Evolutionary conservation across 2,329 filamentous ascomycete species (phyloP).

Genomic region (Cryoendolithus antarcticus): DNA sequence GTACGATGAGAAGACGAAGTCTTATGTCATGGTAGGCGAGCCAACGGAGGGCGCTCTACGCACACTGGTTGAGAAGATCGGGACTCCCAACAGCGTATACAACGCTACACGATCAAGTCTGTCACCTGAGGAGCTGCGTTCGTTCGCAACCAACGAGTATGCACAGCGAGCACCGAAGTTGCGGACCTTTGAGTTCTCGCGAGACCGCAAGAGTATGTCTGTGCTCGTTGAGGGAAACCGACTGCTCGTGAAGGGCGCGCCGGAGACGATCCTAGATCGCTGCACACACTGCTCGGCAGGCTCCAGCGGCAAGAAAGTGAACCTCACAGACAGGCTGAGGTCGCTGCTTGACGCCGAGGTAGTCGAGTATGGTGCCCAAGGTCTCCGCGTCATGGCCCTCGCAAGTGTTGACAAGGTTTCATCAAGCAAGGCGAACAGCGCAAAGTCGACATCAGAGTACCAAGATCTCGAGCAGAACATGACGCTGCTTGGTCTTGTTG

Average conservation of each 20-base stretch:
- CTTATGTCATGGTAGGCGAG: slow-evolving; percentile 77
- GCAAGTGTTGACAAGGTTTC: slow-evolving; percentile 70
- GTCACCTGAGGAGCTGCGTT: slow-evolving; percentile 49
- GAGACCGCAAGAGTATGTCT: slow-evolving; percentile 98
- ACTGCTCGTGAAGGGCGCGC: slow-evolving; percentile 90
- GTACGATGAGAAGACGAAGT: slow-evolving; percentile 63
- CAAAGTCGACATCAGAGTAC: slow-evolving; percentile 77
- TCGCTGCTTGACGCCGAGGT: slow-evolving; percentile 67
- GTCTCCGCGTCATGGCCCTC: slow-evolving; percentile 87
- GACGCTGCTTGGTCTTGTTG: slow-evolving; percentile 85
- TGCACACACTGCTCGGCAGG: slow-evolving; percentile 76
- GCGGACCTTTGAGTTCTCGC: slow-evolving; percentile 90
- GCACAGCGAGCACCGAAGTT: slow-evolving; percentile 63
- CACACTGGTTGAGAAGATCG: slow-evolving; percentile 86
- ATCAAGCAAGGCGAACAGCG: slow-evolving; percentile 52
- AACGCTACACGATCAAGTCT: slow-evolving; percentile 41
- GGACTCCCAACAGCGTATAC: slow-evolving; percentile 55
- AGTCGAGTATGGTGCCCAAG: slow-evolving; percentile 78
- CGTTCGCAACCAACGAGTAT: slow-evolving; percentile 75
- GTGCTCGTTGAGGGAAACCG: slow-evolving; percentile 64
- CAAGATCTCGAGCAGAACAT: slow-evolving; percentile 80
- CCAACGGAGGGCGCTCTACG: slow-evolving; percentile 89
- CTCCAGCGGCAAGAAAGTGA: slow-evolving; percentile 61
- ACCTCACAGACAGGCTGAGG: slow-evolving; percentile 56
- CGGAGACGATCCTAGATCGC: slow-evolving; percentile 85